These are phyloP conservation scores for Camelina sativa DNA, from an alignment of 345 rosid species.

Conservation along the genomic window DNA sequence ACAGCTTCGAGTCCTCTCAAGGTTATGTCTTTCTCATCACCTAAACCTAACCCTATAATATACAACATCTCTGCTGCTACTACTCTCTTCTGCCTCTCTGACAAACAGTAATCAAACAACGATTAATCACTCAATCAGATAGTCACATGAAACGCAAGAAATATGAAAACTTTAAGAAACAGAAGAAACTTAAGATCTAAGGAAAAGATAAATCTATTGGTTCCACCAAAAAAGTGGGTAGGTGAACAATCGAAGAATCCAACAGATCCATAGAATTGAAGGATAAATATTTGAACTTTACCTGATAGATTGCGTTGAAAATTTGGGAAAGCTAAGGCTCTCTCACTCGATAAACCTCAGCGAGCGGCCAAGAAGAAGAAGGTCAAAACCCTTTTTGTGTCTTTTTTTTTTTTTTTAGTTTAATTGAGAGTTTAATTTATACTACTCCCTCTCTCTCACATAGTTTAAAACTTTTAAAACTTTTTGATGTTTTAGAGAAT, in stretches of 20 bases:
- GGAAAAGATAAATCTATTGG: neutral
- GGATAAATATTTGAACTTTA: neutral
- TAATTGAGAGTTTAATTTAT: neutral
- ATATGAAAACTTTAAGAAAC: neutral
- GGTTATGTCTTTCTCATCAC: slow-evolving; percentile 84
- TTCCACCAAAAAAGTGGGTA: neutral
- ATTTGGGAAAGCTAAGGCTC: neutral
- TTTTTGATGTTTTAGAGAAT: too few relatives aligned
- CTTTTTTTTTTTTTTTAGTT: neutral
- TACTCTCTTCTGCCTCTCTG: slow-evolving; percentile 1
- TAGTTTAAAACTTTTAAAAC: too few relatives aligned
- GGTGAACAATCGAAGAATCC: neutral
- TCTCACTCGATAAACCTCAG: slow-evolving; percentile 23
- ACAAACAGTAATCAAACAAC: slow-evolving; percentile 4
- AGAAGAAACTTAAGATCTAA: neutral
- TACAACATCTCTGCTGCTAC: slow-evolving; percentile 65
- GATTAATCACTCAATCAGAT: neutral
- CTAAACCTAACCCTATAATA: slow-evolving; percentile 83
- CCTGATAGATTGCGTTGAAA: neutral
- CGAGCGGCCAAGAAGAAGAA: slow-evolving; percentile 4
- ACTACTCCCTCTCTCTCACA: too few relatives aligned
- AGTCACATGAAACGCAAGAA: slow-evolving; percentile 1
- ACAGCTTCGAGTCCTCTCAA: slow-evolving; percentile 82
- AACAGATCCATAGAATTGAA: neutral
- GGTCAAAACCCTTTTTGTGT: slow-evolving; percentile 19